Evolutionary conservation across 352 stramenopile genomes (phyloP).

Genomic region (Pythium brassicae): DNA sequence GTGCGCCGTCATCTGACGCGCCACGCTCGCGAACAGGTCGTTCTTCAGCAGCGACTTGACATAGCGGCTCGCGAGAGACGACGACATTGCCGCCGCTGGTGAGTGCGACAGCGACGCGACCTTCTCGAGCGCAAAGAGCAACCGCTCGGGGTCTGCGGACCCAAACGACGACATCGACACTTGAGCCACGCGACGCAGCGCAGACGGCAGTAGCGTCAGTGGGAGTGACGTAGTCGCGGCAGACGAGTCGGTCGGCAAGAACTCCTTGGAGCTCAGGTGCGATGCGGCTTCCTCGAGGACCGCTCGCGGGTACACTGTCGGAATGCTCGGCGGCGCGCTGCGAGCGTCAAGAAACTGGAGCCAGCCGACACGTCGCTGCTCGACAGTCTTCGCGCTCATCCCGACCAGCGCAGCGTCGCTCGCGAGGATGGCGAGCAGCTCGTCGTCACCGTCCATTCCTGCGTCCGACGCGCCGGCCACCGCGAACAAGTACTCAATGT

Average conservation of each 20-base stretch:
- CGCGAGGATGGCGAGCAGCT: slow-evolving; percentile 29
- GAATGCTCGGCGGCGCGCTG: slow-evolving; percentile 5
- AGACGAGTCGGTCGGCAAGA: slow-evolving; percentile 23
- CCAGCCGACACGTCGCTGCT: slow-evolving; percentile 17
- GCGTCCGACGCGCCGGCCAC: neutral
- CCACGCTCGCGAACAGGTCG: slow-evolving; percentile 32
- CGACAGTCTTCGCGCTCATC: neutral
- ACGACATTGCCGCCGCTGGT: slow-evolving; percentile 2
- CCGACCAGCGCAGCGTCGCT: slow-evolving; percentile 10
- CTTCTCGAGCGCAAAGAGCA: slow-evolving; percentile 66
- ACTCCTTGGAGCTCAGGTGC: slow-evolving; percentile 45
- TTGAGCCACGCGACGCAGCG: slow-evolving; percentile 46
- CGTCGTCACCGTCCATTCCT: slow-evolving; percentile 9
- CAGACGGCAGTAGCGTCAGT: slow-evolving; percentile 48
- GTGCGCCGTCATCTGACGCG: slow-evolving; percentile 16
- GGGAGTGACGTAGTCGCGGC: slow-evolving; percentile 6
- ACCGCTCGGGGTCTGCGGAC: slow-evolving; percentile 35
- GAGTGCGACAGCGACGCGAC: slow-evolving; percentile 20
- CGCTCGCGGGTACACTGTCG: slow-evolving; percentile 20
- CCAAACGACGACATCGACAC: slow-evolving; percentile 29
- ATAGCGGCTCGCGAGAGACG: slow-evolving; percentile 41
- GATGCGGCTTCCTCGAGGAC: slow-evolving; percentile 36
- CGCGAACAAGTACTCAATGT: slow-evolving; percentile 55
- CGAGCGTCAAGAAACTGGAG: slow-evolving; percentile 29
- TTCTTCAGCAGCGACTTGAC: slow-evolving; percentile 51